A percentile compares a stretch with the other conserved stretches of the same genome.
phyloP scores from a whole-genome alignment of 257 asterid genomes.

The Agastache rugosa region DNA sequence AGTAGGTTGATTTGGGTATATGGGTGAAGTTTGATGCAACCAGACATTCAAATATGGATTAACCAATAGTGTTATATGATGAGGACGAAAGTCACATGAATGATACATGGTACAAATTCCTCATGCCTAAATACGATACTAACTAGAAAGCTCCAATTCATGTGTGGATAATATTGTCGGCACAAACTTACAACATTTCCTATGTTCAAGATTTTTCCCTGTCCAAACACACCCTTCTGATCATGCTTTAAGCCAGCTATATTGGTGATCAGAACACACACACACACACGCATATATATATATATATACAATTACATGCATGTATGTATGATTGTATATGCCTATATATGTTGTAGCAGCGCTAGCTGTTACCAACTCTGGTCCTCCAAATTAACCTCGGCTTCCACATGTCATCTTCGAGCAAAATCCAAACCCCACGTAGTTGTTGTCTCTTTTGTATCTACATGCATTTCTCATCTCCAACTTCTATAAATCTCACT shows the following conservation, averaged over 20 bases:
- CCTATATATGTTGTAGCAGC: background rate
- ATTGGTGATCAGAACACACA: background rate
- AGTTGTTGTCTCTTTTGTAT: background rate
- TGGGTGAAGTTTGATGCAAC: background rate
- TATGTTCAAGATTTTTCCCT: background rate
- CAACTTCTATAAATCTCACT: background rate
- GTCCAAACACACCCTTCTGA: background rate
- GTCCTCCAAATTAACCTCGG: background rate
- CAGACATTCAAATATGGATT: background rate
- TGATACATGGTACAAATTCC: background rate
- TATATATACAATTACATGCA: background rate
- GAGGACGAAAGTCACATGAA: background rate
- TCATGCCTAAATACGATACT: background rate
- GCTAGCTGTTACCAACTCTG: constrained; percentile 44
- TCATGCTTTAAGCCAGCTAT: constrained; percentile 13
- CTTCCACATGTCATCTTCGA: constrained; percentile 43
- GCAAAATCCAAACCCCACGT: constrained; percentile 32
- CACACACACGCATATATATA: background rate
- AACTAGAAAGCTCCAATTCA: background rate
- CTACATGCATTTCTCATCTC: constrained; percentile 1
- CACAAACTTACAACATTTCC: constrained; percentile 25
- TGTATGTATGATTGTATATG: too few relatives aligned
- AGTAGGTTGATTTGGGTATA: background rate
- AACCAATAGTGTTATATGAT: background rate
- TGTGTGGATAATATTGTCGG: constrained; percentile 26